Percentiles rank a stretch among this genome's conserved stretches.
Evolutionary conservation across 495 filamentous ascomycete species (phyloP).

Genomic region (Haplographium delicatum): DNA sequence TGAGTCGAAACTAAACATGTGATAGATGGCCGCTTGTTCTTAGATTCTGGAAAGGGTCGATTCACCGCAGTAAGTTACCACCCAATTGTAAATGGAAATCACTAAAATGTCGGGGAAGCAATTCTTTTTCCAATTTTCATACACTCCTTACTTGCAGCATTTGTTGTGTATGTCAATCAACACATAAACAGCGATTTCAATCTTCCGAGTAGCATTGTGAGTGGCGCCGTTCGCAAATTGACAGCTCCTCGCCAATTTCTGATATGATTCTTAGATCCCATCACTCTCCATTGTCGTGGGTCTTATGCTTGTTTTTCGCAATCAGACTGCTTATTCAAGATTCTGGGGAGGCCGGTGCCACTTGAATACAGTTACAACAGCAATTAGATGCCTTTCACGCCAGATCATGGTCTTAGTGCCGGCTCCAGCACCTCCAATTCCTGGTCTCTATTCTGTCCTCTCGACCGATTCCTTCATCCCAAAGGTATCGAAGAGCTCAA

Average conservation of each 20-base stretch:
- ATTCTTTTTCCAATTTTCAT: slow-evolving; percentile 59
- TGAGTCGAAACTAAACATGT: background rate
- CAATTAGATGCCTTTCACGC: slow-evolving; percentile 22
- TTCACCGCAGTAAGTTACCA: slow-evolving; percentile 46
- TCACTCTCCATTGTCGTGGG: slow-evolving; percentile 76
- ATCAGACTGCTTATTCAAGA: slow-evolving; percentile 62
- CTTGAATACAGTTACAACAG: slow-evolving; percentile 45
- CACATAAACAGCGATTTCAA: slow-evolving; percentile 48
- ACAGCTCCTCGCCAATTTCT: background rate
- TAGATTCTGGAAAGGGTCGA: slow-evolving; percentile 70
- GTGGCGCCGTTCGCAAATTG: slow-evolving; percentile 9
- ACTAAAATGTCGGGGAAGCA: no score
- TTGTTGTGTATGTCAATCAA: slow-evolving; percentile 59
- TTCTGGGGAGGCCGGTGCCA: slow-evolving; percentile 65
- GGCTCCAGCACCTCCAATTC: slow-evolving; percentile 17
- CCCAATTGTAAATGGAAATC: no score
- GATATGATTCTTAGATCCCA: slow-evolving; percentile 48
- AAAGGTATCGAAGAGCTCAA: background rate
- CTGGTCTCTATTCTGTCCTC: slow-evolving; percentile 9
- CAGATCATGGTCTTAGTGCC: slow-evolving; percentile 22
- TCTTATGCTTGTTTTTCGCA: slow-evolving; percentile 76
- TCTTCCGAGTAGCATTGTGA: slow-evolving; percentile 59
- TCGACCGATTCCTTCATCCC: slow-evolving; percentile 17
- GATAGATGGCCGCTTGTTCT: slow-evolving; percentile 67
- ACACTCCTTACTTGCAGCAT: slow-evolving; percentile 58